These are phyloP conservation scores for Triticum timopheevii DNA, from an alignment of 176 grass and related monocot species.

Conservation along the genomic window DNA sequence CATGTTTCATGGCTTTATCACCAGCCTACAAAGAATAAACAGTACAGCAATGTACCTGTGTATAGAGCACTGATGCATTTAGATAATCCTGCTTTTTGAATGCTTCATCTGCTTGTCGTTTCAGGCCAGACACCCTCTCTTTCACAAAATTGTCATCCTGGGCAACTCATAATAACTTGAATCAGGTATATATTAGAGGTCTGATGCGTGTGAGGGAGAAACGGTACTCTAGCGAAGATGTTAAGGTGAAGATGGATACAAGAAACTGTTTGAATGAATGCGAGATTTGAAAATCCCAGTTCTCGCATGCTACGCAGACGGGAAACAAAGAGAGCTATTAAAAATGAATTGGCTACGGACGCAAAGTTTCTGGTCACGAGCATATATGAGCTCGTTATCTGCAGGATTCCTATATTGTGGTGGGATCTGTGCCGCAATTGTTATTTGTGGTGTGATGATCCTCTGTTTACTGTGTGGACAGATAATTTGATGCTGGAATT, in stretches of 20 bases:
- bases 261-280: not conserved
- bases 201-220: not conserved
- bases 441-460: too few relatives aligned
- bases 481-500: too few relatives aligned
- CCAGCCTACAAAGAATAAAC: not conserved
- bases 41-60: not conserved
- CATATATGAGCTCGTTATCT: too few relatives aligned
- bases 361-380: too few relatives aligned
- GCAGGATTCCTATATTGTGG: too few relatives aligned
- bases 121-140: conserved; percentile 19
- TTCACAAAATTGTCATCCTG: conserved; percentile 23
- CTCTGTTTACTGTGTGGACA: too few relatives aligned
- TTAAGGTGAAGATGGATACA: not conserved
- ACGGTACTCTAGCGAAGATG: not conserved
- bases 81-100: conserved; percentile 44
- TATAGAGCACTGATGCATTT: conserved; percentile 8
- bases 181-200: too few relatives aligned
- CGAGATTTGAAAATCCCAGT: not conserved
- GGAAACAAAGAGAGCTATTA: not conserved
- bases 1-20: not conserved
- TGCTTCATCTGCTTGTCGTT: conserved; percentile 29
- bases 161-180: not conserved
- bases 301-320: not conserved
- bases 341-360: not conserved
- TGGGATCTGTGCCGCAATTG: too few relatives aligned